Percentiles rank a stretch among this genome's conserved stretches.
phyloP scores from a whole-genome alignment of 1,284 basidiomycete species.

The Ceratobasidium sp. region DNA sequence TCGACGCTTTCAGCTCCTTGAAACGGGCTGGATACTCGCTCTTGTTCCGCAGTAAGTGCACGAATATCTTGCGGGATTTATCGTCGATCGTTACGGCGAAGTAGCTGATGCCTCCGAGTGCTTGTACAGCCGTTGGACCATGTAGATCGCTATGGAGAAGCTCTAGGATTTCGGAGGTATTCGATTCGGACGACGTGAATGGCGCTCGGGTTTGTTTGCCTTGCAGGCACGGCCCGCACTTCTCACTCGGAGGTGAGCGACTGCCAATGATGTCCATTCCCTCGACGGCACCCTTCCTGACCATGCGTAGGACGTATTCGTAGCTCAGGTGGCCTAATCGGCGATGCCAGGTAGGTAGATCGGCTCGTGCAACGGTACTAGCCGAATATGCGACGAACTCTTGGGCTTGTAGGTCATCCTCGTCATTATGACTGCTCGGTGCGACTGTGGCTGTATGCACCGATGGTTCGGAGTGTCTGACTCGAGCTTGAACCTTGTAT shows the following conservation, averaged over 20 bases:
- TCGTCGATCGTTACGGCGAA: conserved; percentile 17
- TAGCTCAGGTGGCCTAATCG: conserved; percentile 15
- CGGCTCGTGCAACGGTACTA: conserved; percentile 2
- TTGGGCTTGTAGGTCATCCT: background rate
- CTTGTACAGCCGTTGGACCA: background rate
- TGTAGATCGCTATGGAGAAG: conserved; percentile 48
- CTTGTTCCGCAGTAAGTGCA: background rate
- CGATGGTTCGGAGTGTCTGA: background rate
- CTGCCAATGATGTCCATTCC: conserved; percentile 13
- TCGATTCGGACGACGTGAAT: background rate
- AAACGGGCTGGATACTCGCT: conserved; percentile 43
- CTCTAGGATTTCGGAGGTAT: conserved; percentile 42
- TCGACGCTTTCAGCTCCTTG: conserved; percentile 47
- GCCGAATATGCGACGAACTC: conserved; percentile 20
- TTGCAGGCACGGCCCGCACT: conserved; percentile 7
- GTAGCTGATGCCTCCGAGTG: background rate
- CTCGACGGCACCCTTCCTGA: conserved; percentile 7
- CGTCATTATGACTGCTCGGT: background rate
- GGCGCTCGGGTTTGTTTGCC: conserved; percentile 39
- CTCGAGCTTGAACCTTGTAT: conserved; percentile 15
- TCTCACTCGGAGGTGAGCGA: background rate
- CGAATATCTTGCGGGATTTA: conserved; percentile 10
- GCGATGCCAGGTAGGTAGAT: conserved; percentile 8
- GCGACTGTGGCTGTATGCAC: background rate
- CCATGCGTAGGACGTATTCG: conserved; percentile 11